Percentiles rank a stretch among this genome's conserved stretches.
These are phyloP conservation scores for Coniella vitis DNA, from an alignment of 2,329 filamentous ascomycete species.

Conservation along the genomic window DNA sequence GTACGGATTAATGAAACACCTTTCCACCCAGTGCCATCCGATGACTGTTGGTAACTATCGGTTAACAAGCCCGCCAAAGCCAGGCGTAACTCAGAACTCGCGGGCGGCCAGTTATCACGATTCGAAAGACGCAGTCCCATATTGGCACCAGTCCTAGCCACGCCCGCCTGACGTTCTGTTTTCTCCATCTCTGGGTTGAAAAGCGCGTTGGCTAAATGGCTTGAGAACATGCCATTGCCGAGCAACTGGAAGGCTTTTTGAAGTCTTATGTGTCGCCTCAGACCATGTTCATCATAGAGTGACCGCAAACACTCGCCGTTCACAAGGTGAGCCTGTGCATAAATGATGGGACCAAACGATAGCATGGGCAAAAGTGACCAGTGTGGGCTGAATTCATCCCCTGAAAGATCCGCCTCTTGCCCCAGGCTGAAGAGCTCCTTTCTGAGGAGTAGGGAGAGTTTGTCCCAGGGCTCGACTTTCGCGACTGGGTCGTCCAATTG, in stretches of 20 bases:
- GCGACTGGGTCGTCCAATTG: constrained; percentile 33
- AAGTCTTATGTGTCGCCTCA: constrained; percentile 65
- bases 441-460: constrained; percentile 34
- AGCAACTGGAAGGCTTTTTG: constrained; percentile 79
- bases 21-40: neutral
- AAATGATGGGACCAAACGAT: constrained; percentile 69
- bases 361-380: constrained; percentile 59
- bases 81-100: constrained; percentile 85
- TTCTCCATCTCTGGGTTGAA: constrained; percentile 79
- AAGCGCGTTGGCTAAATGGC: constrained; percentile 70
- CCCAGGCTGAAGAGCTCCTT: constrained; percentile 29
- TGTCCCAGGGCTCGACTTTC: constrained; percentile 24
- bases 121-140: constrained; percentile 82
- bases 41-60: constrained; percentile 54
- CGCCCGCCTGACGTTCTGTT: constrained; percentile 65
- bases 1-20: constrained; percentile 22
- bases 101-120: constrained; percentile 83
- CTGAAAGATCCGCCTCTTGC: neutral
- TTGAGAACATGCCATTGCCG: constrained; percentile 77
- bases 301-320: constrained; percentile 69
- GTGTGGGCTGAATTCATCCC: constrained; percentile 39
- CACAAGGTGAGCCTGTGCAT: constrained; percentile 67
- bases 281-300: constrained; percentile 66
- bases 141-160: constrained; percentile 59
- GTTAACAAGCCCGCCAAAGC: constrained; percentile 79